Percentiles rank a stretch among this genome's conserved stretches.
Conservation (phyloP, 2,329 filamentous ascomycete genomes). For the Penicillium expansum region DNA sequence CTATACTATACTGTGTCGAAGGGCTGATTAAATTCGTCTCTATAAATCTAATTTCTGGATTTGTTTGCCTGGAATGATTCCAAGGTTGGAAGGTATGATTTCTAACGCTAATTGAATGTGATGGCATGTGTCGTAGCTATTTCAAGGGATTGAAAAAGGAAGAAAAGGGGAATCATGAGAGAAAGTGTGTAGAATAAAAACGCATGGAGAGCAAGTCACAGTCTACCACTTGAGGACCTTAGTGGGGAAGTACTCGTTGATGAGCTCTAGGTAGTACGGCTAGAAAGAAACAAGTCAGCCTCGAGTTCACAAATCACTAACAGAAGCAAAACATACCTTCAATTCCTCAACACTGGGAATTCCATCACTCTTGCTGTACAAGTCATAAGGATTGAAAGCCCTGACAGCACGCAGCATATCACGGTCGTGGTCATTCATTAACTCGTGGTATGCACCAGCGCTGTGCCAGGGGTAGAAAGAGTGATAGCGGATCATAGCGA, state of each 20-base stretch:
- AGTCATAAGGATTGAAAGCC: slow-evolving; percentile 87
- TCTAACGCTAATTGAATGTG: slow-evolving; percentile 7
- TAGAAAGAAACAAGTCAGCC: not conserved
- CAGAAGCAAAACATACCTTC: slow-evolving; percentile 46
- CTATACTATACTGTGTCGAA: not conserved
- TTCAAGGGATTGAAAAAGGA: not conserved
- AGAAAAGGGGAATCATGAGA: slow-evolving; percentile 21
- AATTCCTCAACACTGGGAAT: slow-evolving; percentile 72
- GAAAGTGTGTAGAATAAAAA: not conserved
- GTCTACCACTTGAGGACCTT: slow-evolving; percentile 67
- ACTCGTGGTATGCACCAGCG: slow-evolving; percentile 72
- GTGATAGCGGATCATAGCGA: slow-evolving; percentile 93
- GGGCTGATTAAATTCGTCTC: not conserved
- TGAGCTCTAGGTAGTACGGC: slow-evolving; percentile 71
- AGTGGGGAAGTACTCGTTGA: slow-evolving; percentile 70
- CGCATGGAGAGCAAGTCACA: not conserved
- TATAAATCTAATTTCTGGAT: not conserved
- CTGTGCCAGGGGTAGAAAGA: slow-evolving; percentile 91
- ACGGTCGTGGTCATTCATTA: slow-evolving; percentile 81
- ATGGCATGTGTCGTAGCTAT: not conserved
- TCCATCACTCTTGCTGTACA: slow-evolving; percentile 88
- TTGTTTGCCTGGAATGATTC: not conserved
- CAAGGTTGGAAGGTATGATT: not conserved
- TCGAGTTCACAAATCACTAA: not conserved
- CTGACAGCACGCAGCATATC: slow-evolving; percentile 76